A percentile compares a stretch with the other conserved stretches of the same genome.
Conservation (phyloP, 2,329 filamentous ascomycete species). For the Drechmeria coniospora region DNA sequence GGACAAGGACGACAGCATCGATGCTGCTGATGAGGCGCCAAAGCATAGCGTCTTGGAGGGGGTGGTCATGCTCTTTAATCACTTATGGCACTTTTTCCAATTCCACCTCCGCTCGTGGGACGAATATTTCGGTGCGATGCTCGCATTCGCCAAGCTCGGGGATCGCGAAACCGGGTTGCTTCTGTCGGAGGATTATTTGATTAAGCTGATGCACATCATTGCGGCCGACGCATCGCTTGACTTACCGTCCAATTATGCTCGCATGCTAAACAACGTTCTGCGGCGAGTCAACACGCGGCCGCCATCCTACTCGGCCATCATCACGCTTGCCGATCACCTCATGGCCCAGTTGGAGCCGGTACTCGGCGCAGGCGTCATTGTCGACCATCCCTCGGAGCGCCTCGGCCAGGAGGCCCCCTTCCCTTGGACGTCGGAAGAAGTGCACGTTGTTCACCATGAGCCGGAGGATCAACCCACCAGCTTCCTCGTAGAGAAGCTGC, state of each 20-base stretch:
- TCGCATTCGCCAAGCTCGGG: slow-evolving; percentile 50
- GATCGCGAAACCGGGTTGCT: slow-evolving; percentile 40
- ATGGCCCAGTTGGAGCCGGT: slow-evolving; percentile 26
- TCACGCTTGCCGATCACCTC: slow-evolving; percentile 32
- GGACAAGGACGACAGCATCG: slow-evolving; percentile 13
- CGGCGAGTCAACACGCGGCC: slow-evolving; percentile 34
- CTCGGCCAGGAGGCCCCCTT: slow-evolving; percentile 20
- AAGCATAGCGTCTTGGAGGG: slow-evolving; percentile 13
- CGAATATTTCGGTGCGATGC: slow-evolving; percentile 58
- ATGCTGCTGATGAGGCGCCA: slow-evolving; percentile 1
- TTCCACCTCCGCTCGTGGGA: slow-evolving; percentile 52
- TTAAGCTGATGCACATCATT: slow-evolving; percentile 42
- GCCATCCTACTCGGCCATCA: slow-evolving; percentile 37
- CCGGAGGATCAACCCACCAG: slow-evolving; percentile 19
- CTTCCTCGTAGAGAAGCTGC: slow-evolving; percentile 50
- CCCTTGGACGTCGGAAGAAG: slow-evolving; percentile 30
- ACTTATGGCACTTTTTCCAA: slow-evolving; percentile 49
- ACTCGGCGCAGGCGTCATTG: slow-evolving; percentile 18
- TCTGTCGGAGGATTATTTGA: slow-evolving; percentile 45
- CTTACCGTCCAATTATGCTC: slow-evolving; percentile 37
- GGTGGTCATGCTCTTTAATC: slow-evolving; percentile 32
- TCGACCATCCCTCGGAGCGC: slow-evolving; percentile 24
- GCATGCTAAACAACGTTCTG: slow-evolving; percentile 35
- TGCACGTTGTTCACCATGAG: slow-evolving; percentile 27
- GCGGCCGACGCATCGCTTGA: slow-evolving; percentile 39